phyloP scores from a whole-genome alignment of 2,329 filamentous ascomycete genomes.

The Alternaria triticina region DNA sequence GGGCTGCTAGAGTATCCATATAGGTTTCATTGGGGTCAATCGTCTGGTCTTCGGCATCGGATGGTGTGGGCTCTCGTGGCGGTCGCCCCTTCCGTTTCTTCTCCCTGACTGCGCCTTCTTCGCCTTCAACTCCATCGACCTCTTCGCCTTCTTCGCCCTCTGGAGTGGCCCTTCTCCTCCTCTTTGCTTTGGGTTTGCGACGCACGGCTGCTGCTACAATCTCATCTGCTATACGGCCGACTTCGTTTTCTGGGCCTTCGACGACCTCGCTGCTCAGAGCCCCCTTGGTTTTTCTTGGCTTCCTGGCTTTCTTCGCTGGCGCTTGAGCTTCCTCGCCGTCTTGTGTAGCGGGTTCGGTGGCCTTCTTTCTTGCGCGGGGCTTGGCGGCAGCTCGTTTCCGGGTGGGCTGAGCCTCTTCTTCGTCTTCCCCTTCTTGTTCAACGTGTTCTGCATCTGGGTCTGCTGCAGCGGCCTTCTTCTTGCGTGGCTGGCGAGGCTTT shows the following conservation, averaged over 20 bases:
- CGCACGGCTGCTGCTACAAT: conserved; percentile 11
- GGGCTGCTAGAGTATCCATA: conserved; percentile 75
- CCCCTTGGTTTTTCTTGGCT: conserved; percentile 36
- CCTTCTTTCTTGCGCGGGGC: conserved; percentile 25
- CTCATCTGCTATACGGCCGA: conserved; percentile 13
- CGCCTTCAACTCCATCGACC: conserved; percentile 10
- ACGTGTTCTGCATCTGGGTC: conserved; percentile 10
- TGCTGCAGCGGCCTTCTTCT: conserved; percentile 8
- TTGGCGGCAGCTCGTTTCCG: conserved; percentile 20
- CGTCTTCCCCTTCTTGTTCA: conserved; percentile 16
- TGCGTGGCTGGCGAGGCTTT: conserved; percentile 20
- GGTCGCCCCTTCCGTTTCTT: conserved; percentile 35
- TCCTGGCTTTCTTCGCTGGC: conserved; percentile 36
- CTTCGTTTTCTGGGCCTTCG: conserved; percentile 16
- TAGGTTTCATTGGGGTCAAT: conserved; percentile 72
- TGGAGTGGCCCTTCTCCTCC: conserved; percentile 20
- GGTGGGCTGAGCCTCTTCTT: conserved; percentile 16
- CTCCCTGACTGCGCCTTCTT: conserved; percentile 12
- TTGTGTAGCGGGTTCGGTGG: conserved; percentile 12
- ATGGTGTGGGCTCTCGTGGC: conserved; percentile 40
- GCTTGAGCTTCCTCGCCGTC: conserved; percentile 17
- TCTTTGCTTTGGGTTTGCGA: conserved; percentile 27
- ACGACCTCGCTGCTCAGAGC: conserved; percentile 6
- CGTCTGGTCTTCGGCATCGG: conserved; percentile 47
- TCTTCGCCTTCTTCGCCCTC: conserved; percentile 20